phyloP scores from a whole-genome alignment of 2,329 filamentous ascomycete genomes.

The Decorospora gaudefroyi region DNA sequence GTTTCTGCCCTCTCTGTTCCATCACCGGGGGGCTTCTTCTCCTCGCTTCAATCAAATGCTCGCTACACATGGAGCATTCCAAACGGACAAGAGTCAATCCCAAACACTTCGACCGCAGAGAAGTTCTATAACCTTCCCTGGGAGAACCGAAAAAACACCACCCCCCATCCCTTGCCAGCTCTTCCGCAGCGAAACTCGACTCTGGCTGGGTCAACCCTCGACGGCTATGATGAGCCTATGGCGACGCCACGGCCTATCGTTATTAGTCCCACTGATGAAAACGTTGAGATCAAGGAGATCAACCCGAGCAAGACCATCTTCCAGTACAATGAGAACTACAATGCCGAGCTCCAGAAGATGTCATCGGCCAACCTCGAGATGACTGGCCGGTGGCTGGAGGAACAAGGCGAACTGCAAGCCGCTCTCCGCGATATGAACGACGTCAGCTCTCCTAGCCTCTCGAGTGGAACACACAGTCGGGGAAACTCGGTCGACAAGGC shows the following conservation, averaged over 20 bases:
- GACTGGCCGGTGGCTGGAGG: conserved; percentile 82
- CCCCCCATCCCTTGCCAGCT: conserved; percentile 22
- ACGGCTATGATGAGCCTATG: conserved; percentile 39
- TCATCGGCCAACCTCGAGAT: conserved; percentile 78
- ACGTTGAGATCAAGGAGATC: conserved; percentile 58
- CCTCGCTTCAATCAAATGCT: conserved; percentile 73
- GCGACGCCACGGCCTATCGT: conserved; percentile 40
- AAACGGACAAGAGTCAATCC: conserved; percentile 55
- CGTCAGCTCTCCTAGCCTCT: conserved; percentile 49
- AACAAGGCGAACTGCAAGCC: conserved; percentile 77
- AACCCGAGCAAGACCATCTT: conserved; percentile 67
- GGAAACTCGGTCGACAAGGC: conserved; percentile 48
- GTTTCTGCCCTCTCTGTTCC: conserved; percentile 85
- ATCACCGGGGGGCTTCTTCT: conserved; percentile 90
- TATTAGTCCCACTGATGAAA: conserved; percentile 44
- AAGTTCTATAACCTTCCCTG: conserved; percentile 88
- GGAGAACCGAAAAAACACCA: conserved; percentile 48
- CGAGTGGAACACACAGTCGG: conserved; percentile 39
- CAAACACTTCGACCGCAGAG: conserved; percentile 88
- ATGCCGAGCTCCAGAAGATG: conserved; percentile 70
- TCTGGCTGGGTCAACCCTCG: conserved; percentile 43
- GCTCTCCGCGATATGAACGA: conserved; percentile 63
- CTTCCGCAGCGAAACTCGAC: conserved; percentile 29
- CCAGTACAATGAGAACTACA: conserved; percentile 76
- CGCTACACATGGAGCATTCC: conserved; percentile 79